phyloP scores from a whole-genome alignment of 805 yeast genomes.

The Hanseniaspora thailandica region DNA sequence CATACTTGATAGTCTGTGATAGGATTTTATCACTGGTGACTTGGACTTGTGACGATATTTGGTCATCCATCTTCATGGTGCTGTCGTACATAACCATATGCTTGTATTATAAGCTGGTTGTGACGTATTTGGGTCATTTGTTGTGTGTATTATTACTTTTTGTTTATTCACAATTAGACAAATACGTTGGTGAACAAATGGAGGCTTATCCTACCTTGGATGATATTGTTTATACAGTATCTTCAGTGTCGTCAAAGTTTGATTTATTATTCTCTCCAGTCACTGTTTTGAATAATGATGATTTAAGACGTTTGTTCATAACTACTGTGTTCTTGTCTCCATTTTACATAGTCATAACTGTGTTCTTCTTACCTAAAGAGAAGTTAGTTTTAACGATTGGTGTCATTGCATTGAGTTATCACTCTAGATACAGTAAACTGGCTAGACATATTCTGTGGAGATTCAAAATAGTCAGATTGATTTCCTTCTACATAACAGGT shows the following conservation, averaged over 20 bases:
- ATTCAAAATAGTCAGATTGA: slow-evolving; percentile 52
- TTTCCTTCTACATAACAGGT: slow-evolving; percentile 77
- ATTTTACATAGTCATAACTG: slow-evolving; percentile 56
- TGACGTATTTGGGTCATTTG: slow-evolving; percentile 74
- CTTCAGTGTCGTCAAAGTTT: slow-evolving; percentile 61
- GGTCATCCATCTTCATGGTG: slow-evolving; percentile 52
- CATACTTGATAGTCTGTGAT: slow-evolving; percentile 66
- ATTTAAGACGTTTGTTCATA: slow-evolving; percentile 64
- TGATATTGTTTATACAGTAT: slow-evolving; percentile 66
- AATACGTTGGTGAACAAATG: slow-evolving; percentile 46
- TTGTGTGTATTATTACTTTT: slow-evolving; percentile 51
- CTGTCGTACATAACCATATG: slow-evolving; percentile 46
- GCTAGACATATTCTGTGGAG: slow-evolving; percentile 80
- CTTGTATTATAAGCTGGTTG: slow-evolving; percentile 65
- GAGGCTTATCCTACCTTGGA: slow-evolving; percentile 69
- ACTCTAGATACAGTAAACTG: slow-evolving; percentile 74
- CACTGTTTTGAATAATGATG: slow-evolving; percentile 65
- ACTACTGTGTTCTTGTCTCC: slow-evolving; percentile 84
- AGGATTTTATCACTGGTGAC: slow-evolving; percentile 61
- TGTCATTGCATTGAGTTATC: slow-evolving; percentile 58
- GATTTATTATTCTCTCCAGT: slow-evolving; percentile 75
- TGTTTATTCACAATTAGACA: slow-evolving; percentile 47
- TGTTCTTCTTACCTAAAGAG: slow-evolving; percentile 61
- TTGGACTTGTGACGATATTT: slow-evolving; percentile 81
- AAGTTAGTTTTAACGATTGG: slow-evolving; percentile 50